Evolutionary conservation across 257 asterid genomes (phyloP).

Genomic region (Marsdenia floribunda): DNA sequence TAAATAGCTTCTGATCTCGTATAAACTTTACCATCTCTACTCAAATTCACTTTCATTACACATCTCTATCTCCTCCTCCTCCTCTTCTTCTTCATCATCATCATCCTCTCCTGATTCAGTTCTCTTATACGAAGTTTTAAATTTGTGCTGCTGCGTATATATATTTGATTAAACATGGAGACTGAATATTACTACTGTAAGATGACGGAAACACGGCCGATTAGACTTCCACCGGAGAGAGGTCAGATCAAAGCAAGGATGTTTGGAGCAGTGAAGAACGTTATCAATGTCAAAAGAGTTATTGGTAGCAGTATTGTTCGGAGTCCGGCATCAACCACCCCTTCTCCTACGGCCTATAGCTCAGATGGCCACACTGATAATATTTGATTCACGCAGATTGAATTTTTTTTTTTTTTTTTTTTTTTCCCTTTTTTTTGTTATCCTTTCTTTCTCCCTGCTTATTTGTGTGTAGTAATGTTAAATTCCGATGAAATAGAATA

Average conservation of each 20-base stretch:
- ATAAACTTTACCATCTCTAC: too few relatives aligned
- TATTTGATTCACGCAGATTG: neutral
- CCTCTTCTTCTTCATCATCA: neutral
- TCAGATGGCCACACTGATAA: neutral
- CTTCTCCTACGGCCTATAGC: neutral
- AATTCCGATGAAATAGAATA: too few relatives aligned
- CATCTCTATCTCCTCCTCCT: neutral
- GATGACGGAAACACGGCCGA: neutral
- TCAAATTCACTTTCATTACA: neutral
- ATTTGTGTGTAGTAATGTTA: too few relatives aligned
- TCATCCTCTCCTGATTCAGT: too few relatives aligned
- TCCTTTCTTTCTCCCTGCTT: too few relatives aligned
- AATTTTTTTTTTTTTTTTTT: too few relatives aligned
- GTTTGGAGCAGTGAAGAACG: neutral
- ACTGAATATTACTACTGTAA: neutral
- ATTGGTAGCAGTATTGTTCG: too few relatives aligned
- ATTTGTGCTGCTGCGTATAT: too few relatives aligned
- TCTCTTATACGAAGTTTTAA: too few relatives aligned
- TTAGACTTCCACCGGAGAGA: constrained; percentile 25
- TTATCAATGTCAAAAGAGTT: neutral
- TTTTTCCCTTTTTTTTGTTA: too few relatives aligned
- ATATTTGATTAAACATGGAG: neutral
- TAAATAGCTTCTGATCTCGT: too few relatives aligned
- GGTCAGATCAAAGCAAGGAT: constrained; percentile 31
- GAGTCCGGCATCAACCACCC: neutral